Conservation (phyloP, 345 rosid species). For the Ceriops tagal region DNA sequence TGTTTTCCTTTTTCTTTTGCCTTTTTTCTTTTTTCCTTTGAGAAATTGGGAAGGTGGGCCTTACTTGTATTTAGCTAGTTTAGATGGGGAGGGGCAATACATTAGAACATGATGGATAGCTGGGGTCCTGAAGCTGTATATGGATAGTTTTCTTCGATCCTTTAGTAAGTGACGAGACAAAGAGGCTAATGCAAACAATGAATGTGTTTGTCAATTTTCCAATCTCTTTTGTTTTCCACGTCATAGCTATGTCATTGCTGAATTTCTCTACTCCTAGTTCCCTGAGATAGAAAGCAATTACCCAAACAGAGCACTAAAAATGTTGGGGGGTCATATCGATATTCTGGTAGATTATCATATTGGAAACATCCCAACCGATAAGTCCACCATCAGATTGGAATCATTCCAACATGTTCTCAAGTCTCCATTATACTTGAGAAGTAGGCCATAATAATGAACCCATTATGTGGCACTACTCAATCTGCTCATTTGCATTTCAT, state of each 20-base stretch:
- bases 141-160: conserved; percentile 36
- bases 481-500: no score
- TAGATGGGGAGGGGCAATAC: conserved; percentile 43
- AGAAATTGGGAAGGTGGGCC: conserved; percentile 29
- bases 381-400: background rate
- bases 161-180: conserved; percentile 27
- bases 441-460: background rate
- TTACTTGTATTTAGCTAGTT: conserved; percentile 29
- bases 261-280: background rate
- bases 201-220: conserved; percentile 22
- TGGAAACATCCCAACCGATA: no score
- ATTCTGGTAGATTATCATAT: no score
- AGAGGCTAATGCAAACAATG: conserved; percentile 32
- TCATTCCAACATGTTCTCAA: background rate
- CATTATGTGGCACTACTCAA: background rate
- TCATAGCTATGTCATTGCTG: background rate
- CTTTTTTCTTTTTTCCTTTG: background rate
- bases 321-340: no score
- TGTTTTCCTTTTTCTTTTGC: background rate
- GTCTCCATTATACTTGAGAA: background rate
- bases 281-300: no score
- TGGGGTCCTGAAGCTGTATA: conserved; percentile 42
- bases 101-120: conserved; percentile 32
- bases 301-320: no score
- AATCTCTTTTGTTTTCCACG: conserved; percentile 1